Evolutionary conservation across 202 grass and related monocot genomes (phyloP).

Genomic region (Dendrocalamus latiflorus): DNA sequence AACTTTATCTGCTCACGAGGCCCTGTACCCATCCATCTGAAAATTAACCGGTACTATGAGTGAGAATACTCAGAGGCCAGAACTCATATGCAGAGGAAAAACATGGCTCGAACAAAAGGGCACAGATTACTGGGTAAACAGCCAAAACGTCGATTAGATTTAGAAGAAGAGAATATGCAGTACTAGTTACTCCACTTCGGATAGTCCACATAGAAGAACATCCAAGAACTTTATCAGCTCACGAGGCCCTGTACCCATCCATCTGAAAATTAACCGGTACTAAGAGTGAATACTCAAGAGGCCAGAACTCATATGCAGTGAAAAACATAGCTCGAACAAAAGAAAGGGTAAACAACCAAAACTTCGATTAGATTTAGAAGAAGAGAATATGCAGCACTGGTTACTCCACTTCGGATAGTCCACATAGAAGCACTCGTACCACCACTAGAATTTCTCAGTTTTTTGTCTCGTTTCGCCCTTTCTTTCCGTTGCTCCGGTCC

Average conservation of each 20-base stretch:
- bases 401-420: too few relatives aligned
- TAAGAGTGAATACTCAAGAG: too few relatives aligned
- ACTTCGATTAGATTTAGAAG: too few relatives aligned
- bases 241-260: not conserved
- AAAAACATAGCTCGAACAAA: not conserved
- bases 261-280: not conserved
- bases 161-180: too few relatives aligned
- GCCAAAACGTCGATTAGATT: too few relatives aligned
- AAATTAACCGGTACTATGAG: not conserved
- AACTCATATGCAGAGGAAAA: not conserved
- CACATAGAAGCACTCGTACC: not conserved
- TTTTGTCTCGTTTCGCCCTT: not conserved
- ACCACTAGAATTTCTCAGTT: not conserved
- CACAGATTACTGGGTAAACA: too few relatives aligned
- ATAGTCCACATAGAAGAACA: not conserved
- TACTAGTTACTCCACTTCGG: too few relatives aligned
- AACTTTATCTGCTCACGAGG: constrained; percentile 32
- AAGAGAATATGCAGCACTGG: too few relatives aligned
- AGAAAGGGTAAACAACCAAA: too few relatives aligned
- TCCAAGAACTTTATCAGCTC: too few relatives aligned
- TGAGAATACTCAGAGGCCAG: not conserved
- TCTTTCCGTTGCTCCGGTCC: too few relatives aligned
- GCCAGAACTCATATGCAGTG: not conserved
- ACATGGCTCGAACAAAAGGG: not conserved
- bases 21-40: not conserved